Evolutionary conservation across 2,329 filamentous ascomycete genomes (phyloP).

Genomic region (Bretziella fagacearum): DNA sequence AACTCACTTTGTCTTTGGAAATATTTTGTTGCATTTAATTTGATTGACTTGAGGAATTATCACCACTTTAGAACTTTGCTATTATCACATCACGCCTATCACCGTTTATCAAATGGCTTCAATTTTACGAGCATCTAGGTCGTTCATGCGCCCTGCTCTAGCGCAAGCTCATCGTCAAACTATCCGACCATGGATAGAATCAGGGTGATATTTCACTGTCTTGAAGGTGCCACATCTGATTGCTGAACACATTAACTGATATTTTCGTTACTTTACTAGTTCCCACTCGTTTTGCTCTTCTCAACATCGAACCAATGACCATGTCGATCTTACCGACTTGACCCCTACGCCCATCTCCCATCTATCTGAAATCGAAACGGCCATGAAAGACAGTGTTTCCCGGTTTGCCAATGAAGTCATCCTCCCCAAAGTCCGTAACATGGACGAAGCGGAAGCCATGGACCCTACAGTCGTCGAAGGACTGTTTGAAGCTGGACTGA

Average conservation of each 20-base stretch:
- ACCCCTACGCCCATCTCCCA: conserved; percentile 86
- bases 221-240: no score
- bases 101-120: background rate
- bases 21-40: background rate
- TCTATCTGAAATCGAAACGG: conserved; percentile 71
- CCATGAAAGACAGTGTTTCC: conserved; percentile 78
- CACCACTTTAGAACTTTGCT: no score
- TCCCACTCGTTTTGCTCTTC: background rate
- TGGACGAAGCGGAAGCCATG: conserved; percentile 96
- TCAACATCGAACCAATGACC: background rate
- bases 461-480: conserved; percentile 76
- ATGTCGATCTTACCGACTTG: conserved; percentile 52
- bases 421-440: conserved; percentile 79
- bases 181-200: background rate
- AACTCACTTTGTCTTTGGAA: no score
- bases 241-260: background rate
- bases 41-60: no score
- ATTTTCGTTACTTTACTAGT: background rate
- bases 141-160: background rate
- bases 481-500: conserved; percentile 91
- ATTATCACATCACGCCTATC: background rate
- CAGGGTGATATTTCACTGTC: background rate
- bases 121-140: background rate
- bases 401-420: conserved; percentile 85
- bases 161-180: background rate